Evolutionary conservation across 176 grass and related monocot species (phyloP), one percentile per base, ranked within the genome.

Genomic region (Musa acuminata): DNA sequence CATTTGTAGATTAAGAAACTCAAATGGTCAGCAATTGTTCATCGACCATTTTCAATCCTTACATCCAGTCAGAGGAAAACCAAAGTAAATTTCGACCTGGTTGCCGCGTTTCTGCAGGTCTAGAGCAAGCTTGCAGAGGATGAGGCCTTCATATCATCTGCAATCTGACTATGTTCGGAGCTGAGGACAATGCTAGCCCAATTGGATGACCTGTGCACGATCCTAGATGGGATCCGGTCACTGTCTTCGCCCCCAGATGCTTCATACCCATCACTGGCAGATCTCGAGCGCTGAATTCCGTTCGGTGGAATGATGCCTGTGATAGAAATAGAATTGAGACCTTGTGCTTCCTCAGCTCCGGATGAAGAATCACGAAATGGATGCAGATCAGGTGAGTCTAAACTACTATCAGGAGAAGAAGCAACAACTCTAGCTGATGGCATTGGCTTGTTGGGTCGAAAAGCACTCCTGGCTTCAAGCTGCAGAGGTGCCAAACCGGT

Each of bases 241-340:
- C 90, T 93, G 74, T 99, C 96, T 75, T 99, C 96, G 3, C 95
- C 96, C 64, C 96, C 96, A 2, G 96, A 99, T 53, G 96, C 96
- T 79, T 99, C 96, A 54, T 95, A 94, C 0, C 96, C 96, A 1
- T 99, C 96, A 2, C 96, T 99, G 0, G 91, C 84, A 0, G 96
- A 99, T 62, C 96, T 90, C 50, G 81, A 87, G 17, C 91, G 85
- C 68, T 89, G 70, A 9, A 91, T 87, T 51, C 87, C 77, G 20
- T 67, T 88, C 27, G 83, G 88, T 20, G 65, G 58, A 72, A 78
- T 82, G 20, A 79, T 54, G 75, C 88, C 91, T 49, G 80, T 76
- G 11, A 67, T 79, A 51, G 82, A 58, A 58, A 78, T 71, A 9
- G 67, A 53, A 13, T 51, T 65, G 9, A 17, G 53, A 51, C 75